Evolutionary conservation across 2,329 filamentous ascomycete species (phyloP), one percentile per base, ranked within the genome.

Genomic region (Alternaria brassicae): DNA sequence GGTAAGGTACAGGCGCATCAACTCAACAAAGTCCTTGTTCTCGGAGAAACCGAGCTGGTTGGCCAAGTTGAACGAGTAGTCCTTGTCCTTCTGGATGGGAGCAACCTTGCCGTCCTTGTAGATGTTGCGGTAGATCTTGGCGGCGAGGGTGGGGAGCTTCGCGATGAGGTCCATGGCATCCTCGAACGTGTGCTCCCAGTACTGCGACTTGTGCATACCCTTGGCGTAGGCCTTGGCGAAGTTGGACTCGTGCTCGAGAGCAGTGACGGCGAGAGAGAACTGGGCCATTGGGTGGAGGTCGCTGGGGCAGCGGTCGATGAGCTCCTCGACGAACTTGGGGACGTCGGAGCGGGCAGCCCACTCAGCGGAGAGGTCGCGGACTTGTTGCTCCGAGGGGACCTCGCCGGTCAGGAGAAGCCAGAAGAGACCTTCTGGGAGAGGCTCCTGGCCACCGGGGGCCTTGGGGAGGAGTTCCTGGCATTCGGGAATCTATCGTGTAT

Each of bases 21-120:
- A 86, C 89, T 99, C 95, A 80, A 99, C 85, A 75, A 99, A 99
- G 86, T 98, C 94, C 76, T 88, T 85, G 89, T 99, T 98, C 77
- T 90, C 88, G 74, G 91, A 91, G 81, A 95, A 99, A 77, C 95
- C 95, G 74, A 99, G 92, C 89, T 97, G 93, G 89, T 98, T 98
- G 83, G 95, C 93, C 81, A 99, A 91, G 91, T 99, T 99, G 91
- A 90, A 99, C 75, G 90, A 88, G 86, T 97, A 99, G 81, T 99
- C 95, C 91, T 98, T 95, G 85, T 98, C 94, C 88, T 97, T 96
- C 87, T 98, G 90, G 80, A 97, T 88, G 56, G 93, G 81, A 62
- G 92, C 91, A 71, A 99, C 94, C 90, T 98, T 98, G 84, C 95
- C 95, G 78, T 96, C 95, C 89, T 98, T 97, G 92, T 96, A 99